phyloP scores from a whole-genome alignment of 2,329 filamentous ascomycete genomes.

The Aspergillus luchuensis region DNA sequence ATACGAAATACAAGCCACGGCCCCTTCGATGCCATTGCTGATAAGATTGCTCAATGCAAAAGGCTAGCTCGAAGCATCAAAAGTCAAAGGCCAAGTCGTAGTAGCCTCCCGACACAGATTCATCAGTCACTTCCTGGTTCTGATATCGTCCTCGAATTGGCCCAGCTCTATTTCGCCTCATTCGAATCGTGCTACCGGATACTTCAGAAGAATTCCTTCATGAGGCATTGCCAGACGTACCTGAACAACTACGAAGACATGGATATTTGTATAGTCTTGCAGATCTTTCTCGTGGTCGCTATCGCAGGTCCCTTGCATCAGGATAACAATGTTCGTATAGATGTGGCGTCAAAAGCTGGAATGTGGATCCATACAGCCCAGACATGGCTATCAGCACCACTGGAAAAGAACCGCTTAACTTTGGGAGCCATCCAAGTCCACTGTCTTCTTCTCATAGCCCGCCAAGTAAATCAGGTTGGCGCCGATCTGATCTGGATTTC shows the following conservation, averaged over 20 bases:
- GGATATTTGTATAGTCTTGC: slow-evolving; percentile 15
- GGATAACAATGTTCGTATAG: slow-evolving; percentile 9
- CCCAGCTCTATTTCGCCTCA: slow-evolving; percentile 25
- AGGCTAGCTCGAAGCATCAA: slow-evolving; percentile 26
- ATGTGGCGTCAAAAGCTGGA: slow-evolving; percentile 11
- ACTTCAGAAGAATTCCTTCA: slow-evolving; percentile 29
- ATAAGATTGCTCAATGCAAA: slow-evolving; percentile 27
- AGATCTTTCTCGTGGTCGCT: slow-evolving; percentile 29
- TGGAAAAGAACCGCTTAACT: slow-evolving; percentile 25
- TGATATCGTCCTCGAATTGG: slow-evolving; percentile 18
- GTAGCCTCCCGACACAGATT: slow-evolving; percentile 14
- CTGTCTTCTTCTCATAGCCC: slow-evolving; percentile 23
- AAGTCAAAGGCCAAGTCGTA: slow-evolving; percentile 20
- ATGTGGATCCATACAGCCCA: slow-evolving; percentile 22
- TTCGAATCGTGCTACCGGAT: slow-evolving; percentile 35
- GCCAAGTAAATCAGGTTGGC: slow-evolving; percentile 23
- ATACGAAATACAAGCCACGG: neutral
- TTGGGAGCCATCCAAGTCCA: slow-evolving; percentile 20
- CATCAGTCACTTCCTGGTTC: slow-evolving; percentile 17
- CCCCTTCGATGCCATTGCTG: neutral
- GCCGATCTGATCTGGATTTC: slow-evolving; percentile 40
- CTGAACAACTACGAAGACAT: slow-evolving; percentile 15
- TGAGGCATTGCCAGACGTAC: slow-evolving; percentile 26
- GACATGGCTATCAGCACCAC: slow-evolving; percentile 24
- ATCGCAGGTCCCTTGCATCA: slow-evolving; percentile 15